phyloP scores from a whole-genome alignment of 1,284 basidiomycete genomes.

The Lentinula novae-zelandiae region DNA sequence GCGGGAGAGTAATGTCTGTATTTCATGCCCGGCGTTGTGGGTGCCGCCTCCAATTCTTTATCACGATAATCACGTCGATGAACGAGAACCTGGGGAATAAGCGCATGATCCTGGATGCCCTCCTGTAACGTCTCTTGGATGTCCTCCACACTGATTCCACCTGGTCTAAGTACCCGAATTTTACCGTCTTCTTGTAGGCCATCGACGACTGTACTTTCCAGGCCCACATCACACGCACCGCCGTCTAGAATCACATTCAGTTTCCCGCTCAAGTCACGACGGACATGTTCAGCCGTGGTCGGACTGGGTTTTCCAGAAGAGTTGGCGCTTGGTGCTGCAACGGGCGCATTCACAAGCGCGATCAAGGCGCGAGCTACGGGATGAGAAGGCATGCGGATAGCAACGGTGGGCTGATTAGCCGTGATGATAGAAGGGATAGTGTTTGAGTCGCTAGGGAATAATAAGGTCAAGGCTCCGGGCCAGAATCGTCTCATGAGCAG shows the following conservation, averaged over 20 bases:
- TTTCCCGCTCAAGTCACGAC: conserved; percentile 73
- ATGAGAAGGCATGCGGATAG: conserved; percentile 92
- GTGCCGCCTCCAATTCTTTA: conserved; percentile 62
- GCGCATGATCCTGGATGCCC: conserved; percentile 30
- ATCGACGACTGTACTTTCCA: conserved; percentile 97
- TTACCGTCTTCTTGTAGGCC: conserved; percentile 70
- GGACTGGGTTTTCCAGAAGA: conserved; percentile 93
- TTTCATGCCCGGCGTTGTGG: conserved; percentile 99
- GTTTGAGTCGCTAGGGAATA: conserved; percentile 74
- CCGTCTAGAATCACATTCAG: conserved; percentile 87
- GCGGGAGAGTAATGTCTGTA: conserved; percentile 96
- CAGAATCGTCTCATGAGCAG: conserved; percentile 83
- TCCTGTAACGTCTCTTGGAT: conserved; percentile 60
- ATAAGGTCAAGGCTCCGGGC: conserved; percentile 92
- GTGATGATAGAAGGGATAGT: conserved; percentile 68
- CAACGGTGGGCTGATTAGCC: conserved; percentile 81
- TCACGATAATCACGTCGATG: conserved; percentile 74
- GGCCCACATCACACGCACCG: conserved; percentile 85
- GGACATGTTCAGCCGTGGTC: conserved; percentile 87
- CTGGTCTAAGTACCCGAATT: conserved; percentile 85
- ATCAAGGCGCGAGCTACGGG: conserved; percentile 92
- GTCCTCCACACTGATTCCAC: conserved; percentile 91
- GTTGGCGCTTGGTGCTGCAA: conserved; percentile 97
- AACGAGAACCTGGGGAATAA: conserved; percentile 60
- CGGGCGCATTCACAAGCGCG: conserved; percentile 65